These are phyloP conservation scores for Kokia cookei DNA, from an alignment of 441 rosid genomes.

Conservation along the genomic window DNA sequence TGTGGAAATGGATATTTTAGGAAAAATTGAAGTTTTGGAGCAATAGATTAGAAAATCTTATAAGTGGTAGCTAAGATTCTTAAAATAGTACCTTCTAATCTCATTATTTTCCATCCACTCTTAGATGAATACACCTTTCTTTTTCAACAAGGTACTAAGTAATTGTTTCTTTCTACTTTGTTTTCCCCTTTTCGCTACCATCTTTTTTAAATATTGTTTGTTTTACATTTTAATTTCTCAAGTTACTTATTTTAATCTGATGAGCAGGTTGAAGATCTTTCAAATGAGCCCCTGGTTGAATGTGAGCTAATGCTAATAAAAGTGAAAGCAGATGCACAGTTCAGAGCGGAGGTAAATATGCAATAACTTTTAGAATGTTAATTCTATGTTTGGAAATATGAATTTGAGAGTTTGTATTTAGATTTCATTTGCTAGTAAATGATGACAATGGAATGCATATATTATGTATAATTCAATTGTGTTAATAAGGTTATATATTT, in stretches of 20 bases:
- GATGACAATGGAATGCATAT: not conserved
- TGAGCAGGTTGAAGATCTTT: conserved; percentile 77
- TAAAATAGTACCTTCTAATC: not conserved
- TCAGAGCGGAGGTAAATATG: conserved; percentile 1
- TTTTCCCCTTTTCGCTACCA: not conserved
- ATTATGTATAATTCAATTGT: conserved; percentile 43
- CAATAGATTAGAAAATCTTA: not conserved
- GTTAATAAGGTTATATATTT: not conserved
- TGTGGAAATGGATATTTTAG: not conserved
- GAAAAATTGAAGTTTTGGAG: not conserved
- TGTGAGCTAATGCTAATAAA: conserved; percentile 71
- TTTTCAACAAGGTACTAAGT: not conserved
- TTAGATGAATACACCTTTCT: not conserved
- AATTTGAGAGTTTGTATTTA: not conserved
- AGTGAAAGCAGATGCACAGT: conserved; percentile 1
- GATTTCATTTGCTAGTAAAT: conserved; percentile 51
- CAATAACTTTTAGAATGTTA: not conserved
- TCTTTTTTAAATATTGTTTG: conserved; percentile 10
- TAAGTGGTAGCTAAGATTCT: not conserved
- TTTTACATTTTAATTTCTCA: conserved; percentile 6
- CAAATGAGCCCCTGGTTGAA: conserved; percentile 91
- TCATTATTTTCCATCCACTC: not conserved
- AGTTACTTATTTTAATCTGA: conserved; percentile 1
- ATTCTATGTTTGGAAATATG: not conserved
- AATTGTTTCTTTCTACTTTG: not conserved